Percentiles rank a stretch among this genome's conserved stretches.
phyloP scores from a whole-genome alignment of 345 rosid genomes.

The Isatis tinctoria region DNA sequence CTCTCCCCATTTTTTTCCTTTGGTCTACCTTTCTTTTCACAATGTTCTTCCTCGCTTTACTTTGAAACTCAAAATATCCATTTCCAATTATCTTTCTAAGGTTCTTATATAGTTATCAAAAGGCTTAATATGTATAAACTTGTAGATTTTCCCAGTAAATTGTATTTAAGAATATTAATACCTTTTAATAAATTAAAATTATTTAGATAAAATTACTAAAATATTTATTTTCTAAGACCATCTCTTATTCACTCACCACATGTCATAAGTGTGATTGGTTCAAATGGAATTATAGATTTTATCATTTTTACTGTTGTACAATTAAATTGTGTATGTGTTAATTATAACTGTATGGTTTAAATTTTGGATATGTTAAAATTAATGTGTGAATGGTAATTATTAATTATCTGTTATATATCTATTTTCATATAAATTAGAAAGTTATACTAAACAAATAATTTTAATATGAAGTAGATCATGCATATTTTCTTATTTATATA shows the following conservation, averaged over 20 bases:
- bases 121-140: not conserved
- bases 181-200: not conserved
- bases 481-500: too few relatives aligned
- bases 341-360: not conserved
- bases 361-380: not conserved
- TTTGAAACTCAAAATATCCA: not conserved
- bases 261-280: not conserved
- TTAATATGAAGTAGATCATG: too few relatives aligned
- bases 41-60: not conserved
- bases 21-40: not conserved
- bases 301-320: not conserved
- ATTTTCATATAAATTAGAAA: not conserved
- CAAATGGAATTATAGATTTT: not conserved
- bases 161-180: not conserved
- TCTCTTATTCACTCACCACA: not conserved
- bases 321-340: not conserved
- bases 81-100: not conserved
- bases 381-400: not conserved
- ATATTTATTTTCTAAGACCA: not conserved
- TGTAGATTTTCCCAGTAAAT: slow-evolving; percentile 2
- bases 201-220: not conserved
- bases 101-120: not conserved
- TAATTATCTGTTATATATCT: not conserved
- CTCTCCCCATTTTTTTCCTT: slow-evolving; percentile 25
- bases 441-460: not conserved